phyloP scores from a whole-genome alignment of 2,329 filamentous ascomycete species.

The Chrysoporthe austroafricana region DNA sequence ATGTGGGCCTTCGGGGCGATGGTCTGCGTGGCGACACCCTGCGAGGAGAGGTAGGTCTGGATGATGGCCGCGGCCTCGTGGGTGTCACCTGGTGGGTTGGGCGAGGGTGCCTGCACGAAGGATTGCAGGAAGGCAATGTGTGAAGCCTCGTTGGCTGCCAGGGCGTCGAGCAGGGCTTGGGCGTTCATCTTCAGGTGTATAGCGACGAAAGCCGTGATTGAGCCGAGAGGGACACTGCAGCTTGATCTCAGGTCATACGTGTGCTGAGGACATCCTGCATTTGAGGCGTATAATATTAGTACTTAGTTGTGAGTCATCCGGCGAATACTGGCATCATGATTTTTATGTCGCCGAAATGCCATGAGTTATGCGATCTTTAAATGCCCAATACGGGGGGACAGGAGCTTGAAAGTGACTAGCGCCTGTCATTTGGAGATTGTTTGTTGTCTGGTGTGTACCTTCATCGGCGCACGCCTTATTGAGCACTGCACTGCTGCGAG shows the following conservation, averaged over 20 bases:
- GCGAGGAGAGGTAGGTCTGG: constrained; percentile 34
- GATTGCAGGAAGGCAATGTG: constrained; percentile 22
- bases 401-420: neutral
- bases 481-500: no score
- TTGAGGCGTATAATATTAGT: neutral
- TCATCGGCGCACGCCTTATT: neutral
- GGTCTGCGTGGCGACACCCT: constrained; percentile 33
- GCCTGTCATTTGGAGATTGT: neutral
- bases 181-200: constrained; percentile 23
- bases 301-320: constrained; percentile 1
- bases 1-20: constrained; percentile 36
- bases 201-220: neutral
- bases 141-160: constrained; percentile 18
- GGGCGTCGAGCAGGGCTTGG: constrained; percentile 20
- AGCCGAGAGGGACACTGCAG: neutral
- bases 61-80: constrained; percentile 40
- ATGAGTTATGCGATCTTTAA: neutral
- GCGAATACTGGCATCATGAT: neutral
- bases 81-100: constrained; percentile 45
- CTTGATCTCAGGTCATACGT: neutral
- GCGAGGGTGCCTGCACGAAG: constrained; percentile 41
- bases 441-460: neutral
- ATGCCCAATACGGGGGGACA: neutral
- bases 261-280: neutral
- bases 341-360: neutral